These are phyloP conservation scores for Colletotrichum destructivum DNA, from an alignment of 2,329 filamentous ascomycete species.

Conservation along the genomic window DNA sequence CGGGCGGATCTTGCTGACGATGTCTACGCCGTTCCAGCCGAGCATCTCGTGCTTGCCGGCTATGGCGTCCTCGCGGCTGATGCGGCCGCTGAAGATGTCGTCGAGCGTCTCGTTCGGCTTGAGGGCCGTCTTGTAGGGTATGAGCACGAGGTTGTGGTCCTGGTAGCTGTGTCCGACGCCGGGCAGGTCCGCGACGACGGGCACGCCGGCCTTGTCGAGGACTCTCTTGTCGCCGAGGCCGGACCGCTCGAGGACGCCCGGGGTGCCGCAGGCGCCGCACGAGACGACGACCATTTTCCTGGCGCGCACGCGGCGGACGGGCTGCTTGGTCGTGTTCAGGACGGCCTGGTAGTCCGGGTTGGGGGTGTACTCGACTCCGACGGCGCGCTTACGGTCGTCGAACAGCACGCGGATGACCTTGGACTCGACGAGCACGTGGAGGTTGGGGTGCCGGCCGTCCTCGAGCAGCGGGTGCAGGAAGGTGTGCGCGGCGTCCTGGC, in stretches of 20 bases:
- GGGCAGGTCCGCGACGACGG: constrained; percentile 43
- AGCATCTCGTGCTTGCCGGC: constrained; percentile 53
- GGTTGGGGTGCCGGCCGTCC: constrained; percentile 48
- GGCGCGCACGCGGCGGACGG: constrained; percentile 51
- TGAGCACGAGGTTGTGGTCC: constrained; percentile 68
- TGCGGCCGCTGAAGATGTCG: constrained; percentile 45
- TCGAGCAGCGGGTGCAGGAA: constrained; percentile 51
- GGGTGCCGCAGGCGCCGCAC: constrained; percentile 60
- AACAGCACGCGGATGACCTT: constrained; percentile 59
- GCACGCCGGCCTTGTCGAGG: constrained; percentile 43
- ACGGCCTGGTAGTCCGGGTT: constrained; percentile 50
- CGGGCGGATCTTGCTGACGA: constrained; percentile 68
- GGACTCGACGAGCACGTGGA: constrained; percentile 52
- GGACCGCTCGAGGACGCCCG: constrained; percentile 66
- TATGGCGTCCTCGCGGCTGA: constrained; percentile 44
- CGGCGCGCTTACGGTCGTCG: constrained; percentile 63
- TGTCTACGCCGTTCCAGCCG: constrained; percentile 70
- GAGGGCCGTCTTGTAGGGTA: constrained; percentile 64
- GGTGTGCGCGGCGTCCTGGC: constrained; percentile 51
- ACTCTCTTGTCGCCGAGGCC: constrained; percentile 60
- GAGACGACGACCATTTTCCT: constrained; percentile 63
- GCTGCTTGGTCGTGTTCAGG: constrained; percentile 35
- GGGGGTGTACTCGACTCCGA: constrained; percentile 72
- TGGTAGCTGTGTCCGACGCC: constrained; percentile 54
- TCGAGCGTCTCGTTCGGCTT: constrained; percentile 61